phyloP scores from a whole-genome alignment of 306 rosid species.

The Adenanthera pavonina region DNA sequence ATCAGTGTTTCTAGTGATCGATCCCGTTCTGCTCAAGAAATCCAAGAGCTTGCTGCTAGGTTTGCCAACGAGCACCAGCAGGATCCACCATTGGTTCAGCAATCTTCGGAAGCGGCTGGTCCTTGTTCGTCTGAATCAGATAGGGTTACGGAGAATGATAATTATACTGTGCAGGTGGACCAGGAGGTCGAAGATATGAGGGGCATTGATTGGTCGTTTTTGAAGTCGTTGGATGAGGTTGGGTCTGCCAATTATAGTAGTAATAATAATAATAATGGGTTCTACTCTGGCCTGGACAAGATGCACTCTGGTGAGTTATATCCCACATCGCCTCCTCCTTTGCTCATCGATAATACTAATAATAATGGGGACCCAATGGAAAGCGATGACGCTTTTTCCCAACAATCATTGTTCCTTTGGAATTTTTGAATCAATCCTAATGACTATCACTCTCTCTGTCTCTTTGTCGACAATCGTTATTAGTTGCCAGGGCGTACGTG shows the following conservation, averaged over 20 bases:
- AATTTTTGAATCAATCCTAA: slow-evolving; percentile 47
- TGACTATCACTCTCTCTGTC: neutral
- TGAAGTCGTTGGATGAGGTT: slow-evolving; percentile 39
- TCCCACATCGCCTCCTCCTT: slow-evolving; percentile 17
- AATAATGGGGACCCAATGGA: slow-evolving; percentile 27
- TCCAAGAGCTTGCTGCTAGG: slow-evolving; percentile 60
- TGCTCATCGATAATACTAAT: neutral
- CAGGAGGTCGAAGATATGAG: neutral
- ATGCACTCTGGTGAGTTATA: slow-evolving; percentile 42
- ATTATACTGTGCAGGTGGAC: slow-evolving; percentile 16
- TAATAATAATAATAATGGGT: slow-evolving; percentile 10
- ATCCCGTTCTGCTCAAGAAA: slow-evolving; percentile 50
- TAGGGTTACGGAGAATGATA: slow-evolving; percentile 10
- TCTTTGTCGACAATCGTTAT: neutral
- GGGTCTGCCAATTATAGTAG: neutral
- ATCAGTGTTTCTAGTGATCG: slow-evolving; percentile 2
- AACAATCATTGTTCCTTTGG: slow-evolving; percentile 65
- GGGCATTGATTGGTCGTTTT: slow-evolving; percentile 52
- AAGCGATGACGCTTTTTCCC: slow-evolving; percentile 42
- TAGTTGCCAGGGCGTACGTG: neutral
- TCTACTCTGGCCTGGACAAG: slow-evolving; percentile 38
- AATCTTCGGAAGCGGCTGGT: neutral
- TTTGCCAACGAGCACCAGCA: slow-evolving; percentile 48
- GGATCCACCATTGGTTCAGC: neutral
- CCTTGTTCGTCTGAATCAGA: neutral